Evolutionary conservation across 1,284 basidiomycete genomes (phyloP), one percentile per base, ranked within the genome.

Genomic region (Heterobasidion occidentale): DNA sequence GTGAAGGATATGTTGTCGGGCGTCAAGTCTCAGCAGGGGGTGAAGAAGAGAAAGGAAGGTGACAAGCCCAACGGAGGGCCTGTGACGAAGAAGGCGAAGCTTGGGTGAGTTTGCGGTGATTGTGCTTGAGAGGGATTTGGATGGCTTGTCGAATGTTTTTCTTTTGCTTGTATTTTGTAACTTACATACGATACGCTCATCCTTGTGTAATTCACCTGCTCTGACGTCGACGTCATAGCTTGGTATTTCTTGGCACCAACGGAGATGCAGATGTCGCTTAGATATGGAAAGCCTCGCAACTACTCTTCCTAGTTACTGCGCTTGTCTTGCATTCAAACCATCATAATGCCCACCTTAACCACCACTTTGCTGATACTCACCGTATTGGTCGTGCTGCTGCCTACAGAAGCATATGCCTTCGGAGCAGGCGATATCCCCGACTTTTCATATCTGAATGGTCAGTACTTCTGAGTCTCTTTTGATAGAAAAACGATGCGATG

Each of bases 341-440:
- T 15, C 33, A 36, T 54, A 17, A 61, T 62, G 61, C 51, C 56
- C 56, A 56, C 59, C 34, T 46, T 59, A 14, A 54, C 59, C 8
- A 36, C 56, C 7, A 46, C 55, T n/a, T 47, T 64, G 12, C 47
- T 59, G 14, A 12, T 59, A n/a, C 17, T 59, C 9, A 59, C 56
- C 9, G 17, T 53, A 7, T 9, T 57, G 34, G 20, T 82, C 44
- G 67, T 78, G 33, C 63, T 80, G 45, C 68, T 81, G 36, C 78
- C 79, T 36, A 62, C 70, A 7, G 68, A 74, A 54, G 74, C 75
- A 4, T 72, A 75, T 59, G 80, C 79, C 14, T 83, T 83, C 63
- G 81, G 81, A 55, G 81, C 81, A 51, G 81, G 81, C 55, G 80
- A 82, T 61, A 83, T 83, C 54, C 81, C 82, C 48, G 80, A 81